Percentiles rank a stretch among this genome's conserved stretches.
phyloP scores from a whole-genome alignment of 139 green algal genomes.

The Chlamydomonas urium region DNA sequence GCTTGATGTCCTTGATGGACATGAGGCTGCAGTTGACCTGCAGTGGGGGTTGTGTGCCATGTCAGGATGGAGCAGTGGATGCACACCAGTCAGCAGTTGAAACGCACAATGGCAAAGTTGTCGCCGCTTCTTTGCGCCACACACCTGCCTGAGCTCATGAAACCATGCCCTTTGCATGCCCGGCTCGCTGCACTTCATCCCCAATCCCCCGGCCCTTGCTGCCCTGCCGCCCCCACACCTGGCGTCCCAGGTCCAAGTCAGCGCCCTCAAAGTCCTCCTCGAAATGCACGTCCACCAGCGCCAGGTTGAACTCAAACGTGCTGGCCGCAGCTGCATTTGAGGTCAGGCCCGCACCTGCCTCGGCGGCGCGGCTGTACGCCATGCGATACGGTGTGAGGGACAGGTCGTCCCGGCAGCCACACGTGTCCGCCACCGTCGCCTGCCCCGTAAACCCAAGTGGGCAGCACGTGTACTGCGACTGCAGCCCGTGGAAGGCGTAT shows the following conservation, averaged over 20 bases:
- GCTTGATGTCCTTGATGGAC: constrained; percentile 16
- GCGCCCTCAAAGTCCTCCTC: constrained; percentile 20
- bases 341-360: not conserved
- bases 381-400: constrained; percentile 34
- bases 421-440: not conserved
- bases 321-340: not conserved
- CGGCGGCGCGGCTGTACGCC: constrained; percentile 15
- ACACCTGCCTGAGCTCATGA: too few species aligned
- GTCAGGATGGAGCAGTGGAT: not conserved
- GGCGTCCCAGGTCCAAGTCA: constrained; percentile 9
- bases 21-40: constrained; percentile 28
- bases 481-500: constrained; percentile 33
- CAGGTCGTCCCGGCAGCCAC: constrained; percentile 37
- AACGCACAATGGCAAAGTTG: too few species aligned
- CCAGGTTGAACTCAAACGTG: constrained; percentile 37
- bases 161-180: too few species aligned
- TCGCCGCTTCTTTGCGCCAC: too few species aligned
- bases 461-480: constrained; percentile 35
- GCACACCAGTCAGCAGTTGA: not conserved
- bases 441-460: constrained; percentile 18
- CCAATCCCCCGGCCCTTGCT: too few species aligned
- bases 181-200: not conserved
- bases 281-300: constrained; percentile 4
- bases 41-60: not conserved
- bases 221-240: too few species aligned